Percentiles rank a stretch among this genome's conserved stretches.
phyloP scores from a whole-genome alignment of 352 stramenopile genomes.

The Thalassiosira ordinaria region DNA sequence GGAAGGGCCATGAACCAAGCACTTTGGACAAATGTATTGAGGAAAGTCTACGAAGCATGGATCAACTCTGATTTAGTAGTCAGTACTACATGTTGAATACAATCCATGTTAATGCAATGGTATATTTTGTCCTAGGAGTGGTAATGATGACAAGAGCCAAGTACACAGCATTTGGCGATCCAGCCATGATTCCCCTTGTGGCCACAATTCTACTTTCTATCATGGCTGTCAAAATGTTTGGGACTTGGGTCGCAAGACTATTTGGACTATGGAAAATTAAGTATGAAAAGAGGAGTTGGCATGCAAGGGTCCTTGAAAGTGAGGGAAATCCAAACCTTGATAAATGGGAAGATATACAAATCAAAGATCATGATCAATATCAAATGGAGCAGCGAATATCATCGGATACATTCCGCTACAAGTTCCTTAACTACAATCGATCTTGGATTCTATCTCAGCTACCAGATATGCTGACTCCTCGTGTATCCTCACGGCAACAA shows the following conservation, averaged over 20 bases:
- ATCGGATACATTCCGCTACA: conserved; percentile 96
- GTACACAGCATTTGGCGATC: conserved; percentile 97
- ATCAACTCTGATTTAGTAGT: conserved; percentile 96
- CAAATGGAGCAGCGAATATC: conserved; percentile 97
- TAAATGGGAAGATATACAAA: conserved; percentile 92
- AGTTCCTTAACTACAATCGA: conserved; percentile 97
- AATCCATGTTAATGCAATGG: conserved; percentile 92
- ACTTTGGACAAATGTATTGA: conserved; percentile 97
- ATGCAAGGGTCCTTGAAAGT: conserved; percentile 89
- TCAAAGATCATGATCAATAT: conserved; percentile 93
- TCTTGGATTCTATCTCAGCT: conserved; percentile 96
- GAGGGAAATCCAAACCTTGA: conserved; percentile 91
- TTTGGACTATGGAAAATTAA: conserved; percentile 95
- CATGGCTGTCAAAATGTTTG: conserved; percentile 81
- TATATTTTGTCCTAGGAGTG: conserved; percentile 94
- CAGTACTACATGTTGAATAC: conserved; percentile 98
- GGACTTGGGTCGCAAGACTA: conserved; percentile 89
- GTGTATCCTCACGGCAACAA: conserved; percentile 89
- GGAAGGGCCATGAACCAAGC: conserved; percentile 93
- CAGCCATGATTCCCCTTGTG: conserved; percentile 83
- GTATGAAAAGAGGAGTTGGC: conserved; percentile 95
- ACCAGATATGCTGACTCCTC: conserved; percentile 93
- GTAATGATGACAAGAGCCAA: conserved; percentile 94
- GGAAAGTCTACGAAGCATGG: conserved; percentile 92
- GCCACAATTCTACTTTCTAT: conserved; percentile 58